phyloP scores from a whole-genome alignment of 495 filamentous ascomycete species.

The Neurospora sp. region DNA sequence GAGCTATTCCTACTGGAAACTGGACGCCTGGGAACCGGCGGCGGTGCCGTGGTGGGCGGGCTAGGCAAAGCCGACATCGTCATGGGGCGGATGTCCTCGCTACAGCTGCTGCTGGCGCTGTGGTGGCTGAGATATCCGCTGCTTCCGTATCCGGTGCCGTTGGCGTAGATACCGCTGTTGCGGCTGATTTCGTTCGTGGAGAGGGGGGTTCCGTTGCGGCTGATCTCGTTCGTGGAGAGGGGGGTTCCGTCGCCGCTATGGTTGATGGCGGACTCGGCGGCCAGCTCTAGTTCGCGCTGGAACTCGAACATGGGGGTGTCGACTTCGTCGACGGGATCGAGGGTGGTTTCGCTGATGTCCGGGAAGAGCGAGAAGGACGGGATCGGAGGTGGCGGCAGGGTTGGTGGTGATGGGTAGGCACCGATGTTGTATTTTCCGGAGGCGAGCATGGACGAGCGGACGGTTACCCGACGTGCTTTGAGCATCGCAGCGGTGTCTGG shows the following conservation, averaged over 20 bases:
- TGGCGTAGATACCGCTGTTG: background rate
- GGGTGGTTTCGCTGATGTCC: constrained; percentile 11
- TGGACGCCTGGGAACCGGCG: background rate
- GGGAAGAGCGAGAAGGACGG: constrained; percentile 20
- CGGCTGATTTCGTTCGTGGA: background rate
- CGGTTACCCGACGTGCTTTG: constrained; percentile 6
- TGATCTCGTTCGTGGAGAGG: background rate
- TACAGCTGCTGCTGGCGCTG: background rate
- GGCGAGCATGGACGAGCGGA: constrained; percentile 12
- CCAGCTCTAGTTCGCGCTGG: constrained; percentile 9
- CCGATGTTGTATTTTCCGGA: background rate
- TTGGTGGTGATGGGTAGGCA: constrained; percentile 2
- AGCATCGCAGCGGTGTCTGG: background rate
- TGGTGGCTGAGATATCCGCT: background rate
- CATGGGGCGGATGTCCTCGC: background rate
- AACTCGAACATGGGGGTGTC: constrained; percentile 13
- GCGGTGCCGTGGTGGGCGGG: background rate
- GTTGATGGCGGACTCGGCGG: constrained; percentile 8
- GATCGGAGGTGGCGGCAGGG: constrained; percentile 5
- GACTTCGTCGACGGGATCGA: constrained; percentile 19
- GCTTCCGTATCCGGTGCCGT: background rate
- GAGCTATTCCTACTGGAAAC: background rate
- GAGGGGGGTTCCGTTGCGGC: background rate
- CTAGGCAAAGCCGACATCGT: background rate
- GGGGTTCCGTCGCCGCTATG: background rate